Conservation (phyloP, 345 rosid species). For the Sisymbrium irio region DNA sequence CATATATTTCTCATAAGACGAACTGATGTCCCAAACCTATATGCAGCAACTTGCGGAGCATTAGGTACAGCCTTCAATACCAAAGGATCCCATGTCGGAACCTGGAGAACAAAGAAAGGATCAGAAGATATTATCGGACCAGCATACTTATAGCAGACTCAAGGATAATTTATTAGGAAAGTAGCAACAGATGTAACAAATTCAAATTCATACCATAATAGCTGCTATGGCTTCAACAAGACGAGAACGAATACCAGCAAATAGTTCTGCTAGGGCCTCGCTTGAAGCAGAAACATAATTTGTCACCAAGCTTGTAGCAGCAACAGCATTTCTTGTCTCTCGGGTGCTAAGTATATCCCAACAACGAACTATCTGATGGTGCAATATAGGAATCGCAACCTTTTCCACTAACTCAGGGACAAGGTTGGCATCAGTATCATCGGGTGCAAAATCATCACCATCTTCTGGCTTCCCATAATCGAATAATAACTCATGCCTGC, state of each 20-base stretch:
- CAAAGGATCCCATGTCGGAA: conserved; percentile 86
- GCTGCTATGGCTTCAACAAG: conserved; percentile 67
- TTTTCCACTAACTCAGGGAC: conserved; percentile 86
- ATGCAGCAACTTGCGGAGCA: conserved; percentile 80
- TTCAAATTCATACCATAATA: conserved; percentile 44
- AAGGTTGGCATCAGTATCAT: conserved; percentile 84
- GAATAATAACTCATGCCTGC: conserved; percentile 82
- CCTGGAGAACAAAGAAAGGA: conserved; percentile 41
- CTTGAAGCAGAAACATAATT: conserved; percentile 76
- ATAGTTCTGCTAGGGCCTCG: conserved; percentile 61
- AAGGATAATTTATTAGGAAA: neutral
- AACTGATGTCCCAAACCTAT: conserved; percentile 79
- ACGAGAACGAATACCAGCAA: conserved; percentile 63
- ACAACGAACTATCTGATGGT: conserved; percentile 77
- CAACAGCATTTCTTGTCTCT: conserved; percentile 80
- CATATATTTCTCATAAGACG: conserved; percentile 89
- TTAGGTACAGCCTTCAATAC: conserved; percentile 81
- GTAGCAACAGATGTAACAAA: conserved; percentile 12
- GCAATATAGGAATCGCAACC: conserved; percentile 78
- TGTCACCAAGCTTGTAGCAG: conserved; percentile 75
- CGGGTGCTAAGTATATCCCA: conserved; percentile 88
- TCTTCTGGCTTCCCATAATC: conserved; percentile 78
- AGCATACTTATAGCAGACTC: conserved; percentile 6
- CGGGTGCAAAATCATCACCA: conserved; percentile 52
- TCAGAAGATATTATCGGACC: conserved; percentile 13